phyloP scores from a whole-genome alignment of 192 early-diverging fungal species.

The Entrophospora sp. region DNA sequence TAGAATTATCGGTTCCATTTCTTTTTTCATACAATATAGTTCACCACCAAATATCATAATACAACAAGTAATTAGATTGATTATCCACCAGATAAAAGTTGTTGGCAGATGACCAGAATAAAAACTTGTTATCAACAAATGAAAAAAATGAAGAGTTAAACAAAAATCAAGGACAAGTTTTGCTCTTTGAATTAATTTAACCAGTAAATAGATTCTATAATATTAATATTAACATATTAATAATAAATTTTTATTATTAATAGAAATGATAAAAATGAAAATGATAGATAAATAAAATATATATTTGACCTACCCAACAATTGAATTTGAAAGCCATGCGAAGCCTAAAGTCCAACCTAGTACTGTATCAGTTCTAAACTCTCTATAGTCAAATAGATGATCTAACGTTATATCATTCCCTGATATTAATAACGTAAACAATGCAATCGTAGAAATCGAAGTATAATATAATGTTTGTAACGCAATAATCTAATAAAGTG shows the following conservation, averaged over 20 bases:
- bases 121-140: slow-evolving; percentile 47
- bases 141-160: slow-evolving; percentile 60
- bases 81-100: slow-evolving; percentile 59
- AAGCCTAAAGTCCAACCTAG: slow-evolving; percentile 62
- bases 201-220: slow-evolving; percentile 34
- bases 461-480: slow-evolving; percentile 55
- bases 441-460: slow-evolving; percentile 39
- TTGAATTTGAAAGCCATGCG: slow-evolving; percentile 57
- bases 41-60: slow-evolving; percentile 71
- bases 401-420: slow-evolving; percentile 57
- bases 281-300: background rate
- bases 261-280: background rate
- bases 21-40: slow-evolving; percentile 69
- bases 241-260: background rate
- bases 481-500: slow-evolving; percentile 34
- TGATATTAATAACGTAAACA: slow-evolving; percentile 45
- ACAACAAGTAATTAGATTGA: slow-evolving; percentile 37
- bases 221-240: slow-evolving; percentile 18
- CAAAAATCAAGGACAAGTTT: slow-evolving; percentile 71
- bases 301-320: slow-evolving; percentile 38
- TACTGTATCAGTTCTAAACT: slow-evolving; percentile 49
- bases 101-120: slow-evolving; percentile 55
- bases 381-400: slow-evolving; percentile 53
- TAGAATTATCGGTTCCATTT: slow-evolving; percentile 67
- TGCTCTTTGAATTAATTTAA: slow-evolving; percentile 65